A percentile compares a stretch with the other conserved stretches of the same genome.
Conservation (phyloP, 768 basidiomycete genomes). For the Pleurotus sapidus region DNA sequence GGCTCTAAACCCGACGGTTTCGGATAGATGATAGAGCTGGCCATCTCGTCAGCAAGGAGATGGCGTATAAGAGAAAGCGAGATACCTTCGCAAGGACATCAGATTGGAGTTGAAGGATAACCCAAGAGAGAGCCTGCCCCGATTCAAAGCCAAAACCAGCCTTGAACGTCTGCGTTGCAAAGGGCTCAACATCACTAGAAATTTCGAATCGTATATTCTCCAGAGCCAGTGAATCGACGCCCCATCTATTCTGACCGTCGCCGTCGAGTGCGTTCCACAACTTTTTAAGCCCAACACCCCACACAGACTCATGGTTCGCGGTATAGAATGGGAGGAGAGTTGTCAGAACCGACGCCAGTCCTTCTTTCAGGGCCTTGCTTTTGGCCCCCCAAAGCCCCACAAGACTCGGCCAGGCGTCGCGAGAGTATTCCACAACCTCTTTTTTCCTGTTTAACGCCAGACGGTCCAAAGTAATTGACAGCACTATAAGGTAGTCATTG, state of each 20-base stretch:
- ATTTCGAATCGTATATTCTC: conserved; percentile 62
- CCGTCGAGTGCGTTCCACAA: conserved; percentile 56
- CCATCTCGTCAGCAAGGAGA: background rate
- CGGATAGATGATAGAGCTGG: conserved; percentile 65
- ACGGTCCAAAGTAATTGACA: conserved; percentile 70
- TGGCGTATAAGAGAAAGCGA: conserved; percentile 2
- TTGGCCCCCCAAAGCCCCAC: conserved; percentile 79
- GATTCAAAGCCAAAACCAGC: conserved; percentile 72
- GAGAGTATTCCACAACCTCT: conserved; percentile 59
- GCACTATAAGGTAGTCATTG: conserved; percentile 64
- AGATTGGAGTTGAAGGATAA: conserved; percentile 74
- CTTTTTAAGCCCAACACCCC: conserved; percentile 44
- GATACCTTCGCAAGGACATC: conserved; percentile 71
- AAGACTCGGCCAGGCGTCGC: conserved; percentile 58
- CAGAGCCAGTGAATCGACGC: conserved; percentile 61
- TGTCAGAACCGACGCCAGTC: conserved; percentile 70
- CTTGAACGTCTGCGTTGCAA: conserved; percentile 64
- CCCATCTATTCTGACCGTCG: conserved; percentile 65
- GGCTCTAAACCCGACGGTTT: conserved; percentile 42
- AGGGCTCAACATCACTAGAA: conserved; percentile 31
- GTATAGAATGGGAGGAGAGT: conserved; percentile 72
- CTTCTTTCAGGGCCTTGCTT: conserved; percentile 73
- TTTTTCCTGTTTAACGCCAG: conserved; percentile 73
- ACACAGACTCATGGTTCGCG: conserved; percentile 27
- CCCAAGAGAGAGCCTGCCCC: conserved; percentile 75